Base-by-base conservation (phyloP, 2,329 filamentous ascomycete species). In the Parastagonospora avenae region DNA sequence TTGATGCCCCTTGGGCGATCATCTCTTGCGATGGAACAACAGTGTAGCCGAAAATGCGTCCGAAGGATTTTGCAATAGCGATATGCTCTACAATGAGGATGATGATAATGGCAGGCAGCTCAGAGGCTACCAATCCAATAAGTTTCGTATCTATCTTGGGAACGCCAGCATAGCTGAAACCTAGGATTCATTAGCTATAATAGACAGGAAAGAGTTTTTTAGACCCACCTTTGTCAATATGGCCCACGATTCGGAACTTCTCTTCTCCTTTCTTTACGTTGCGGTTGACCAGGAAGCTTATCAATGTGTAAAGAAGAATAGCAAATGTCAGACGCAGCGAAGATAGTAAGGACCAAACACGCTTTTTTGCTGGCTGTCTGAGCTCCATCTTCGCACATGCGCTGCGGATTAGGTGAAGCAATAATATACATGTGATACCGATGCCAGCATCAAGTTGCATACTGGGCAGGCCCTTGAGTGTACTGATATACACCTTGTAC, bases 31-130 rank as follows among this genome's bases (percentile, higher is more conserved):
- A 96, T 0, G 92, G 91, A 60, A 96, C 86, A 67, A 97, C 96
- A 11, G 85, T 88, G 75, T 97, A 97, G 76, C 95, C 94, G 77
- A 96, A 96, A 60, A 95, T 84, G 50, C 92, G 84, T 9, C 92
- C 92, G 60, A 97, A 97, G 0, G 91, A 96, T 72, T 97, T 97
- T 24, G 92, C 91, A 57, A 97, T 96, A 42, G 92, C 91, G 64
- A 97, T 95, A 70, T 97, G 92, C 74, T 97, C 92, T 54, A 96
- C 94, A 31, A 97, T 81, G 53, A 97, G 82, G 14, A 97, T 91
- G 59, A 97, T 94, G 47, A 96, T 85, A 1, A 89, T 87, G 4
- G 90, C 89, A 0, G 92, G 92, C 2, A 97, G 79, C 58, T 96
- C 82, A 27, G 79, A 77, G 1, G 82, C 80, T 64, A 95, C 91